Evolutionary conservation across 2,329 filamentous ascomycete species (phyloP).

Genomic region (Escovopsis weberi): DNA sequence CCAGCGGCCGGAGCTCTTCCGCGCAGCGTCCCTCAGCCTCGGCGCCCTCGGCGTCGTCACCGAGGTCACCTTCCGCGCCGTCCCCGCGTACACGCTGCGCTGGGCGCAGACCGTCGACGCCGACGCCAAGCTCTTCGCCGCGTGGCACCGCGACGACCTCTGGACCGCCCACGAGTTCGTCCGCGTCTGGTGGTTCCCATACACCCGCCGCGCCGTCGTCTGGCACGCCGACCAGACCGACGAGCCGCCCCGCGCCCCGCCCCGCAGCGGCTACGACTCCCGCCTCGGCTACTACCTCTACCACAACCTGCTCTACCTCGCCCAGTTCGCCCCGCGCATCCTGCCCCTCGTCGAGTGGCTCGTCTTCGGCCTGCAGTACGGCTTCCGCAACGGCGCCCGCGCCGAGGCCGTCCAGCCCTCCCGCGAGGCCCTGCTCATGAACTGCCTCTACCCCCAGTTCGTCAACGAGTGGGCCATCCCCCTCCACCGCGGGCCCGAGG

Average conservation of each 20-base stretch:
- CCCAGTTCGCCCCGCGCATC: conserved; percentile 62
- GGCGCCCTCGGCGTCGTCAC: conserved; percentile 84
- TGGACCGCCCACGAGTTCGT: conserved; percentile 85
- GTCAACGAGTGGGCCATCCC: conserved; percentile 98
- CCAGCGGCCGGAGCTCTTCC: conserved; percentile 66
- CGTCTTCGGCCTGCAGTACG: conserved; percentile 95
- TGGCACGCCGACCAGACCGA: conserved; percentile 73
- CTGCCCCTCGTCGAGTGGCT: conserved; percentile 90
- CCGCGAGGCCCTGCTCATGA: conserved; percentile 74
- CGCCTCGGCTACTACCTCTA: conserved; percentile 77
- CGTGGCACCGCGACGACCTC: conserved; percentile 53
- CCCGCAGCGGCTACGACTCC: conserved; percentile 66
- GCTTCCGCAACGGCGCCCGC: conserved; percentile 56
- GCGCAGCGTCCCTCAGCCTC: conserved; percentile 72
- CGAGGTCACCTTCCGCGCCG: conserved; percentile 73
- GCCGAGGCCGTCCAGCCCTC: conserved; percentile 69
- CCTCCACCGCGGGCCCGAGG: conserved; percentile 72
- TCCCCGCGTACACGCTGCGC: conserved; percentile 66
- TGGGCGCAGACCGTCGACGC: conserved; percentile 72
- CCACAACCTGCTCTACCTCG: conserved; percentile 73
- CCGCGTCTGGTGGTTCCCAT: conserved; percentile 95
- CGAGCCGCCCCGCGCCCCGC: conserved; percentile 43
- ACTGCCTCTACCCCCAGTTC: conserved; percentile 95
- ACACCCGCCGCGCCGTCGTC: conserved; percentile 72
- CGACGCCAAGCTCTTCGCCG: conserved; percentile 51